Conservation (phyloP, 176 grass and related monocot species). For the Carex kokanica region DNA sequence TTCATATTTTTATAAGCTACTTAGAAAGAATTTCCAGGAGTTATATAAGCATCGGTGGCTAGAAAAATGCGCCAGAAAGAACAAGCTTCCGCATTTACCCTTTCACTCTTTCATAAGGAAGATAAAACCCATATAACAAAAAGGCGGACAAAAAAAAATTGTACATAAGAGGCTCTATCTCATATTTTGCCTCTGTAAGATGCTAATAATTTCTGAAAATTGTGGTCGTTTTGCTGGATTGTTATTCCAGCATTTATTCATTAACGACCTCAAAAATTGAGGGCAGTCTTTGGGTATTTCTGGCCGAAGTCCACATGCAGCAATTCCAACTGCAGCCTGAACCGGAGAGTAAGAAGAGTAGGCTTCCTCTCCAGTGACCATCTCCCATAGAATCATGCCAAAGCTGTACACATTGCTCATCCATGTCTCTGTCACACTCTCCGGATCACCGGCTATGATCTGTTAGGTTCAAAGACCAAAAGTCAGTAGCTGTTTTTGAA, state of each 20-base stretch:
- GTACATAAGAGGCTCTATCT: conserved; percentile 39
- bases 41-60: conserved; percentile 4
- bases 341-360: conserved; percentile 95
- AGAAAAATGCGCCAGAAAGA: conserved; percentile 31
- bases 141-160: conserved; percentile 22
- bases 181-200: conserved; percentile 72
- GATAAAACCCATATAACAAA: conserved; percentile 43
- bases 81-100: conserved; percentile 52
- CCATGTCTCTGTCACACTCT: conserved; percentile 74
- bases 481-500: conserved; percentile 15
- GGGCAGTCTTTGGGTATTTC: conserved; percentile 87
- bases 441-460: conserved; percentile 93
- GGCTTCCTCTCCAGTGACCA: conserved; percentile 82
- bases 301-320: conserved; percentile 78
- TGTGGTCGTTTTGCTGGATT: conserved; percentile 72
- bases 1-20: conserved; percentile 8
- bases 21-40: background rate
- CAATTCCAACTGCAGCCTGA: conserved; percentile 92
- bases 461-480: conserved; percentile 29
- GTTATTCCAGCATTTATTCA: conserved; percentile 88
- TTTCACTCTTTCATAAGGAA: conserved; percentile 46
- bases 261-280: conserved; percentile 66
- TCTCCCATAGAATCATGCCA: conserved; percentile 95
- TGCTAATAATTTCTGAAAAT: conserved; percentile 74
- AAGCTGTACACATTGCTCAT: conserved; percentile 99